phyloP scores from a whole-genome alignment of 352 stramenopile genomes.

The Paralagenidium karlingii region DNA sequence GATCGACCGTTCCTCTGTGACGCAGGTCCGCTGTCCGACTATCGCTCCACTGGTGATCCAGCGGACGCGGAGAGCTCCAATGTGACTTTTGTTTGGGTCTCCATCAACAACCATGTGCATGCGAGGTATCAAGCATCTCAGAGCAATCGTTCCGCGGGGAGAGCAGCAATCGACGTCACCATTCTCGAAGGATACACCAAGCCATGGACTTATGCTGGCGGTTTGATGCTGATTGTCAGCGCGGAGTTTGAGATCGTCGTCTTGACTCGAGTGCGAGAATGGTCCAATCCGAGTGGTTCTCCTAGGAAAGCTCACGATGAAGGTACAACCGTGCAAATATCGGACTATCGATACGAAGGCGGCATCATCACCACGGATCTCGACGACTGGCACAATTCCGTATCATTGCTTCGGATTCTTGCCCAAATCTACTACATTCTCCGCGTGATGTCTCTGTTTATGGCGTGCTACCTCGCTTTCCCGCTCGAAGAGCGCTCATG shows the following conservation, averaged over 20 bases:
- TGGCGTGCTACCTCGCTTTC: too few relatives aligned
- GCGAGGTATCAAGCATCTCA: constrained; percentile 6
- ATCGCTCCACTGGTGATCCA: constrained; percentile 7
- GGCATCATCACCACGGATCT: too few relatives aligned
- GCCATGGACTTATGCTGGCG: constrained; percentile 26
- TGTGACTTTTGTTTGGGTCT: constrained; percentile 20
- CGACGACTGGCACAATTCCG: too few relatives aligned
- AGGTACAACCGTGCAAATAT: constrained; percentile 17
- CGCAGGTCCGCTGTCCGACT: too few relatives aligned
- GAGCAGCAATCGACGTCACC: constrained; percentile 37
- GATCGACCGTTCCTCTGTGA: constrained; percentile 39
- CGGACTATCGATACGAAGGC: too few relatives aligned
- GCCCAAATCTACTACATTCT: too few relatives aligned
- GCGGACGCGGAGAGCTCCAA: constrained; percentile 2
- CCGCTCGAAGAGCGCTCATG: too few relatives aligned
- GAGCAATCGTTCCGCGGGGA: too few relatives aligned
- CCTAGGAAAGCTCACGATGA: background rate
- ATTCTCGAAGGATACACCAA: constrained; percentile 36
- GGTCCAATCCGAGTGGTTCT: too few relatives aligned
- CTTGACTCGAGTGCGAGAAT: constrained; percentile 27
- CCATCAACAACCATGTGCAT: constrained; percentile 14
- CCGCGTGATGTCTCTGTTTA: too few relatives aligned
- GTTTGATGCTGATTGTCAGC: constrained; percentile 27
- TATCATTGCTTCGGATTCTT: too few relatives aligned
- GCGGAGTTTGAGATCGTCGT: constrained; percentile 38